Conservation (phyloP, 2,329 filamentous ascomycete species). For the Aspergillus amoenus region DNA sequence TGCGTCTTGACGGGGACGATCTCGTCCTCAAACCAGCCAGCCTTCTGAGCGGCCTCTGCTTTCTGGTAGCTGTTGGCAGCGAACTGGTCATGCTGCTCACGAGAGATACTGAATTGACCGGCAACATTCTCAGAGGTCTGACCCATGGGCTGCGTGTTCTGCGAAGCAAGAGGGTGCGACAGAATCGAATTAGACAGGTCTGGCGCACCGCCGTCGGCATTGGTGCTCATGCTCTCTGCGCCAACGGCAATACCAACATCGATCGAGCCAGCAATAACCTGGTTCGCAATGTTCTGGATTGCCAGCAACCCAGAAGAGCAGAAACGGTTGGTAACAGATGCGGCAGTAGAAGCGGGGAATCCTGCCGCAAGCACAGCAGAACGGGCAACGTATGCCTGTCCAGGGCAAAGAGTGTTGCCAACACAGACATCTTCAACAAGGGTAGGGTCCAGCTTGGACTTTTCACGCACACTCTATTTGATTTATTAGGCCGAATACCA, state of each 20-base stretch:
- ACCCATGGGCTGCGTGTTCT: conserved; percentile 95
- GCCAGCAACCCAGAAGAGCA: conserved; percentile 88
- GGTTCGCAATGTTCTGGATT: conserved; percentile 87
- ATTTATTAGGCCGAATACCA: not conserved
- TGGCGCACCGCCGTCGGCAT: conserved; percentile 77
- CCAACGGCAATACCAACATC: conserved; percentile 87
- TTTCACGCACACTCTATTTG: conserved; percentile 65
- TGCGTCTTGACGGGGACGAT: conserved; percentile 80
- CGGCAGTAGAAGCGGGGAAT: conserved; percentile 75
- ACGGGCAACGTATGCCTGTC: conserved; percentile 85
- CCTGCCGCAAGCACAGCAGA: conserved; percentile 83
- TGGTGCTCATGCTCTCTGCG: conserved; percentile 87
- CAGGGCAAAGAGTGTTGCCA: conserved; percentile 82
- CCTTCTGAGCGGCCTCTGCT: conserved; percentile 75
- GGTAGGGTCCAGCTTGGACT: conserved; percentile 79
- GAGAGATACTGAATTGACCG: conserved; percentile 68
- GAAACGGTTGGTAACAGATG: conserved; percentile 83
- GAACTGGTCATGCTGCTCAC: conserved; percentile 75
- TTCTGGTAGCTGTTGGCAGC: conserved; percentile 84
- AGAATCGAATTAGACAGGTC: conserved; percentile 83
- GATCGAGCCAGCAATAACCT: conserved; percentile 85
- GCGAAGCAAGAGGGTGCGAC: conserved; percentile 70
- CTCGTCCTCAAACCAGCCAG: conserved; percentile 82
- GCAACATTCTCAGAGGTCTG: conserved; percentile 91
- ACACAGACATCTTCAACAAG: conserved; percentile 89